Percentiles rank a stretch among this genome's conserved stretches.
phyloP scores from a whole-genome alignment of 2,329 filamentous ascomycete genomes.

The Orbilia ellipsospora region DNA sequence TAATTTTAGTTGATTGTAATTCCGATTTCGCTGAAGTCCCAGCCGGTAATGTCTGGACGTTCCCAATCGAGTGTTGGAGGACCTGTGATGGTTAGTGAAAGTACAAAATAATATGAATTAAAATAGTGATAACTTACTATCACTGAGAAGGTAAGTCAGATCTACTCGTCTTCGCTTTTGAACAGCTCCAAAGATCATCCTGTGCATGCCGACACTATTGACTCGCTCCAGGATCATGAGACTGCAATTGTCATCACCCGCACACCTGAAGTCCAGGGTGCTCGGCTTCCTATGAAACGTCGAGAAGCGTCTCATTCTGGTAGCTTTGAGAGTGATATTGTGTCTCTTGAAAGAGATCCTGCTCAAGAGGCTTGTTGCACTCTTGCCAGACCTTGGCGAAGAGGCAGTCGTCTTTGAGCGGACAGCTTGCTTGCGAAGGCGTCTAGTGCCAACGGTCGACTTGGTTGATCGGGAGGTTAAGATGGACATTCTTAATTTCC shows the following conservation, averaged over 20 bases:
- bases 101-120: neutral
- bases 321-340: slow-evolving; percentile 37
- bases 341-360: slow-evolving; percentile 52
- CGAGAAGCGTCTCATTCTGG: slow-evolving; percentile 43
- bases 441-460: slow-evolving; percentile 4
- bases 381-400: slow-evolving; percentile 38
- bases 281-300: slow-evolving; percentile 53
- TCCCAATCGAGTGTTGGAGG: slow-evolving; percentile 47
- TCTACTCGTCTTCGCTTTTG: slow-evolving; percentile 51
- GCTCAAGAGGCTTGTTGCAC: slow-evolving; percentile 37
- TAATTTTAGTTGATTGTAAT: slow-evolving; percentile 42
- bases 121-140: slow-evolving; percentile 32
- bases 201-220: slow-evolving; percentile 37
- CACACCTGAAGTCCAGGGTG: slow-evolving; percentile 53
- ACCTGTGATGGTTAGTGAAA: slow-evolving; percentile 18
- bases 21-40: slow-evolving; percentile 55
- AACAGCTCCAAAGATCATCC: slow-evolving; percentile 53
- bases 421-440: slow-evolving; percentile 45
- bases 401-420: slow-evolving; percentile 37
- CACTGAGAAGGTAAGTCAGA: slow-evolving; percentile 47
- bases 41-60: slow-evolving; percentile 39
- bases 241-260: slow-evolving; percentile 49
- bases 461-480: slow-evolving; percentile 41
- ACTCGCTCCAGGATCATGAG: slow-evolving; percentile 53
- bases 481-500: slow-evolving; percentile 52